Evolutionary conservation across 352 stramenopile species (phyloP).

Genomic region (Phytophthora litchii): DNA sequence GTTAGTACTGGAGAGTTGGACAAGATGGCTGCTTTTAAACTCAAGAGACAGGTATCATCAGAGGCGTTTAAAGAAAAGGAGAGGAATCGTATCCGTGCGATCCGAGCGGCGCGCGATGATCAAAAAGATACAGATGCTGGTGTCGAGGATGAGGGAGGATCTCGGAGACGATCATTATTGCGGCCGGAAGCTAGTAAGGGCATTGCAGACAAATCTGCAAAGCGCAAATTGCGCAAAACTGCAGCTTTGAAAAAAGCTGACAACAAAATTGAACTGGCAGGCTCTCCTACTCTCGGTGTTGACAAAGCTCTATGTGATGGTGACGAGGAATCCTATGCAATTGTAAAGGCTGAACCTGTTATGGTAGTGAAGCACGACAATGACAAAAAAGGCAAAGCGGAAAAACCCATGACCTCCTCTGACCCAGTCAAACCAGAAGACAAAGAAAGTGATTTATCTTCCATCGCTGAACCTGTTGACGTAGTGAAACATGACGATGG

Average conservation of each 20-base stretch:
- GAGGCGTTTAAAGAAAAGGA: constrained; percentile 3
- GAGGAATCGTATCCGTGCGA: constrained; percentile 5
- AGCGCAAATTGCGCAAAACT: constrained; percentile 1
- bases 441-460: not conserved
- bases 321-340: not conserved
- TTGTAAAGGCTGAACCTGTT: not conserved
- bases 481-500: not conserved
- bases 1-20: not conserved
- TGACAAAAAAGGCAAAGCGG: not conserved
- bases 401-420: not conserved
- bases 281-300: not conserved
- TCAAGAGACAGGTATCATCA: constrained; percentile 9
- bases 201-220: not conserved
- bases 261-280: not conserved
- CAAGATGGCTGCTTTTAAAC: constrained; percentile 3
- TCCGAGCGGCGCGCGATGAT: not conserved
- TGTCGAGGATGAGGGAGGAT: constrained; percentile 12
- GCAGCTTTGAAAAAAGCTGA: not conserved
- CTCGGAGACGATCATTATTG: not conserved
- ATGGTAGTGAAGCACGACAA: not conserved
- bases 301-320: not conserved
- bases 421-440: not conserved
- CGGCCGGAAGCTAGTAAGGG: not conserved
- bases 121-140: constrained; percentile 10
- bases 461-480: not conserved